Evolutionary conservation across 495 filamentous ascomycete genomes (phyloP).

Genomic region (Podospora conica): DNA sequence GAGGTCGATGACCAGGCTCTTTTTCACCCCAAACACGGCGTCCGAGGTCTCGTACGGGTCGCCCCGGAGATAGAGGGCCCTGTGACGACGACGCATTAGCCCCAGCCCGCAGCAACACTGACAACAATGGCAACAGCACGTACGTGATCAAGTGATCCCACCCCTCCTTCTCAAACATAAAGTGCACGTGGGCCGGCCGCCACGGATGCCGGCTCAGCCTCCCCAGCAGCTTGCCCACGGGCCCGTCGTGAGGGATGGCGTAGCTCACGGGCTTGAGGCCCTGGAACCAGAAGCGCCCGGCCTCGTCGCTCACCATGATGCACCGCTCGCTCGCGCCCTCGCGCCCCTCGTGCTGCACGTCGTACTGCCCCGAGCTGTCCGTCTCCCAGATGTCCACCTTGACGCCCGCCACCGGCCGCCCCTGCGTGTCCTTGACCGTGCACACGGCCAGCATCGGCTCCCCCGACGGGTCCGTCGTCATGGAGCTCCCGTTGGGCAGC

Average conservation of each 20-base stretch:
- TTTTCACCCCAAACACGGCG: conserved; percentile 89
- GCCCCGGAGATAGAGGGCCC: conserved; percentile 72
- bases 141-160: conserved; percentile 86
- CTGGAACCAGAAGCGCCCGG: conserved; percentile 83
- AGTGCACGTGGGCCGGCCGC: conserved; percentile 86
- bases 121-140: conserved; percentile 26
- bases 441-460: conserved; percentile 72
- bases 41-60: conserved; percentile 90
- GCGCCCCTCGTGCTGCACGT: conserved; percentile 73
- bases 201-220: conserved; percentile 69
- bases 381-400: conserved; percentile 95
- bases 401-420: conserved; percentile 60
- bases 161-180: conserved; percentile 82
- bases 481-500: conserved; percentile 55
- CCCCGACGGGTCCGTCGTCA: conserved; percentile 66
- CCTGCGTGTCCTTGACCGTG: conserved; percentile 61
- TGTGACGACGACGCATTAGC: conserved; percentile 21
- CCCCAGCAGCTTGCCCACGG: conserved; percentile 72
- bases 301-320: conserved; percentile 62
- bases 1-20: conserved; percentile 70
- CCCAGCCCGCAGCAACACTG: not conserved
- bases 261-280: conserved; percentile 84
- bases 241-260: conserved; percentile 84
- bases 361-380: conserved; percentile 79
- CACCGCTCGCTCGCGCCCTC: conserved; percentile 72